phyloP scores from a whole-genome alignment of 2,329 filamentous ascomycete species.

The Anisogramma anomala region DNA sequence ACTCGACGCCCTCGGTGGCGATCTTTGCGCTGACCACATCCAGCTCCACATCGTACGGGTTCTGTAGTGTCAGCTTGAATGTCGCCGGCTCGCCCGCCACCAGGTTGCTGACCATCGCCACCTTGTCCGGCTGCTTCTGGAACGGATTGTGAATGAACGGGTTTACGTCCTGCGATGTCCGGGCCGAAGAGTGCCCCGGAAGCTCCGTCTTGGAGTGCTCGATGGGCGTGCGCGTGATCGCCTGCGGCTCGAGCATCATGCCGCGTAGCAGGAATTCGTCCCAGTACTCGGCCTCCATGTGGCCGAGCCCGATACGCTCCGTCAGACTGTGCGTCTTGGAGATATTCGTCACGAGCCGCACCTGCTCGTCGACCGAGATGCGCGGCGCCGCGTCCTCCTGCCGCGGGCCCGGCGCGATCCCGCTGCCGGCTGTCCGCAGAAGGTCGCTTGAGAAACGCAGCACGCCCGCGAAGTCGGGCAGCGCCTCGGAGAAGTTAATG shows the following conservation, averaged over 20 bases:
- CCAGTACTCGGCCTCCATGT: slow-evolving; percentile 80
- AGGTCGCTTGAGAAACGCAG: slow-evolving; percentile 76
- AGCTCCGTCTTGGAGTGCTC: slow-evolving; percentile 49
- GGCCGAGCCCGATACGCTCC: slow-evolving; percentile 56
- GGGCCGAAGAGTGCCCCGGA: slow-evolving; percentile 36
- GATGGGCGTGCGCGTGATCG: slow-evolving; percentile 49
- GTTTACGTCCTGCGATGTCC: slow-evolving; percentile 52
- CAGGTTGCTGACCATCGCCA: slow-evolving; percentile 53
- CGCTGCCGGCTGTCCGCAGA: slow-evolving; percentile 69
- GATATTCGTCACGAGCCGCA: slow-evolving; percentile 74
- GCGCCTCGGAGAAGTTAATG: slow-evolving; percentile 83
- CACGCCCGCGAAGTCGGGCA: slow-evolving; percentile 87
- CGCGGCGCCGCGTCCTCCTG: slow-evolving; percentile 58
- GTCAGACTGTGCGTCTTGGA: slow-evolving; percentile 71
- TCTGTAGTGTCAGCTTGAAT: slow-evolving; percentile 79
- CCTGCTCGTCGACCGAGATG: slow-evolving; percentile 72
- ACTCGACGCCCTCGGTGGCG: slow-evolving; percentile 60
- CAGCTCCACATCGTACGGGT: slow-evolving; percentile 86
- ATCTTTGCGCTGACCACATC: slow-evolving; percentile 75
- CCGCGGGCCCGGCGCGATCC: slow-evolving; percentile 60
- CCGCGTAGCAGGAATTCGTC: slow-evolving; percentile 85
- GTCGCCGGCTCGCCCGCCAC: slow-evolving; percentile 67
- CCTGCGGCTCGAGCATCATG: slow-evolving; percentile 55
- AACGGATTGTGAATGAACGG: slow-evolving; percentile 97
- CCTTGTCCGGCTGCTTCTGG: slow-evolving; percentile 52